Conservation (phyloP, 768 basidiomycete genomes). For the Trametes elegans region DNA sequence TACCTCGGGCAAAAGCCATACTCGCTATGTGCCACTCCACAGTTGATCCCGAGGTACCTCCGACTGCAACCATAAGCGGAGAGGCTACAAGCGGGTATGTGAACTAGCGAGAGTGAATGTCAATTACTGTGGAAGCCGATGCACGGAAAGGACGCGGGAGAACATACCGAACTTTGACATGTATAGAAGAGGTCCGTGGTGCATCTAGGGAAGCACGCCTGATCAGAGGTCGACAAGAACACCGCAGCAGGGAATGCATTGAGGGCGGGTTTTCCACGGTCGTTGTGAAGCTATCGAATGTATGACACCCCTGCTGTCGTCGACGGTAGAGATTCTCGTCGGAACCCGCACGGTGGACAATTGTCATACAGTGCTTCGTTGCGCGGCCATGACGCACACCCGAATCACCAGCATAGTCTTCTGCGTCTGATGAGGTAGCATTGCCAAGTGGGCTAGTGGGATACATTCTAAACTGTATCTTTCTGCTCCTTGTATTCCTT, state of each 20-base stretch:
- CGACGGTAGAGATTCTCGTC: no score
- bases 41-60: neutral
- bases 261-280: no score
- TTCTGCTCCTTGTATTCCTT: conserved; percentile 43
- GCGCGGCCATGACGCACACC: no score
- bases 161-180: neutral
- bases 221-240: neutral
- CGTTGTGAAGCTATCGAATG: no score
- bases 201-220: neutral
- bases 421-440: neutral
- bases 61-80: neutral
- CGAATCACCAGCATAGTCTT: neutral
- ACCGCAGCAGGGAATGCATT: neutral
- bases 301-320: no score
- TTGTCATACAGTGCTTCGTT: no score
- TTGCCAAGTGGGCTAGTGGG: neutral
- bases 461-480: neutral
- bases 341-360: no score
- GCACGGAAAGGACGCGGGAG: neutral
- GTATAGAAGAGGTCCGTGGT: neutral
- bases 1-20: no score
- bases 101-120: neutral
- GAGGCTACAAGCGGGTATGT: neutral
- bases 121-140: neutral
- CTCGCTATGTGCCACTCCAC: neutral